Conservation (phyloP, 1,284 basidiomycete genomes). For the Cryptococcus sp. region DNA sequence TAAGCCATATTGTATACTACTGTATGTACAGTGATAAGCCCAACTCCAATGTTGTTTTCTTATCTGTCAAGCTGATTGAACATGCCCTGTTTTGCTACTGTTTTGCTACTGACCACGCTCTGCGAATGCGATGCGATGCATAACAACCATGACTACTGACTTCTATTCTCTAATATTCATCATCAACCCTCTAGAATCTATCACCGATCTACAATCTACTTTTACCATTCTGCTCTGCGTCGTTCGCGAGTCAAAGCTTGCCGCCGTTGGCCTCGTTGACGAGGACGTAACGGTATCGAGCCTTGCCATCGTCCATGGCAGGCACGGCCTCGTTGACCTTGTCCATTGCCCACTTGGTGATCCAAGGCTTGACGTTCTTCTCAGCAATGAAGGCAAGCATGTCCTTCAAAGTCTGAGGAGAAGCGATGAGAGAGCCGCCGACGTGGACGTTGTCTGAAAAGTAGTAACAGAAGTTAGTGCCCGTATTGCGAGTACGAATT, state of each 20-base stretch:
- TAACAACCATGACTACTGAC: too few species aligned
- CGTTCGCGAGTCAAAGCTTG: constrained; percentile 27
- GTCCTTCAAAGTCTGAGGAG: constrained; percentile 49
- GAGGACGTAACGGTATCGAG: constrained; percentile 55
- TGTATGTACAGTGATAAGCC: too few species aligned
- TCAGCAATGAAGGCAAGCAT: constrained; percentile 51
- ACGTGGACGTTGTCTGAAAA: constrained; percentile 40
- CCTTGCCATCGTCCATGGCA: constrained; percentile 54
- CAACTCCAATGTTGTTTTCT: too few species aligned
- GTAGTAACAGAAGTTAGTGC: background rate
- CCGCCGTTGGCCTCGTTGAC: constrained; percentile 51
- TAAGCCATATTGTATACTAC: background rate
- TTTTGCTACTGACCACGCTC: too few species aligned
- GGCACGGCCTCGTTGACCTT: constrained; percentile 55
- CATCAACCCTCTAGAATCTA: background rate
- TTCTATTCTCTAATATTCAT: too few species aligned
- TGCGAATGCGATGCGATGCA: too few species aligned
- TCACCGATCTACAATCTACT: background rate
- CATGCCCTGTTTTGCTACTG: too few species aligned
- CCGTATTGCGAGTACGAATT: background rate
- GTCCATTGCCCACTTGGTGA: constrained; percentile 55
- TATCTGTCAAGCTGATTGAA: too few species aligned
- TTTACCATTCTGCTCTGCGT: background rate
- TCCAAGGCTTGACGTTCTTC: constrained; percentile 49
- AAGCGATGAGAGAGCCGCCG: constrained; percentile 52